Evolutionary conservation across 106 monocot species (phyloP).

Genomic region (Acanthochlamys bracteata): DNA sequence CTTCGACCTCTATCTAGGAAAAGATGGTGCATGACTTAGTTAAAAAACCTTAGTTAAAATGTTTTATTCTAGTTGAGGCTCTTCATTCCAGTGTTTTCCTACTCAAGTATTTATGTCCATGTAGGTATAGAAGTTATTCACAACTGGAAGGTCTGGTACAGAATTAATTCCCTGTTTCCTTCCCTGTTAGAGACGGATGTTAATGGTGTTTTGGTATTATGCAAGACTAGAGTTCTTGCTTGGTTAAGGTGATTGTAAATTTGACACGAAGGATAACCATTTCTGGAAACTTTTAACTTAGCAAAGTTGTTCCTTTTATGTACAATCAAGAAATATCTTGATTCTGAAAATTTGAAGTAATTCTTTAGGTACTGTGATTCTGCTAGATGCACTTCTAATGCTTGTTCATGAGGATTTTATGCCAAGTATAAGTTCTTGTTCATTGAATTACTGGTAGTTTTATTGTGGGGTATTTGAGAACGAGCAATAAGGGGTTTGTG

Average conservation of each 20-base stretch:
- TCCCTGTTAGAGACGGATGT: background rate
- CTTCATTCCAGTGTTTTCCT: background rate
- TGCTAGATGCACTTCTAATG: background rate
- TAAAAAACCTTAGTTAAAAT: constrained; percentile 1
- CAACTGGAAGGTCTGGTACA: constrained; percentile 8
- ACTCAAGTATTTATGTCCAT: background rate
- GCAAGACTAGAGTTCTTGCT: constrained; percentile 3
- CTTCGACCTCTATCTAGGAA: constrained; percentile 4
- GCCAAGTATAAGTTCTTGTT: too few relatives aligned
- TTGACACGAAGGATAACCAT: background rate
- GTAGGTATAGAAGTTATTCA: constrained; percentile 4
- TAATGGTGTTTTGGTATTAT: background rate
- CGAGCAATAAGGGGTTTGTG: too few relatives aligned
- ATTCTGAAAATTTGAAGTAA: background rate
- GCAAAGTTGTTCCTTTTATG: background rate
- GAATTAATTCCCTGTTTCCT: constrained; percentile 2
- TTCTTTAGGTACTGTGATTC: background rate
- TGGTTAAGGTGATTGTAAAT: constrained; percentile 10
- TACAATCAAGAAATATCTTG: background rate
- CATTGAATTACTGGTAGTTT: too few relatives aligned
- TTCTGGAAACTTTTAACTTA: background rate
- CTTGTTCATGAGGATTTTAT: too few relatives aligned
- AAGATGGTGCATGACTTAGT: background rate
- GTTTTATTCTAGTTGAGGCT: constrained; percentile 1
- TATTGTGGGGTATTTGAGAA: too few relatives aligned